These are phyloP conservation scores for Blastobotrys indianensis DNA, from an alignment of 1,139 yeast genomes.

Conservation along the genomic window DNA sequence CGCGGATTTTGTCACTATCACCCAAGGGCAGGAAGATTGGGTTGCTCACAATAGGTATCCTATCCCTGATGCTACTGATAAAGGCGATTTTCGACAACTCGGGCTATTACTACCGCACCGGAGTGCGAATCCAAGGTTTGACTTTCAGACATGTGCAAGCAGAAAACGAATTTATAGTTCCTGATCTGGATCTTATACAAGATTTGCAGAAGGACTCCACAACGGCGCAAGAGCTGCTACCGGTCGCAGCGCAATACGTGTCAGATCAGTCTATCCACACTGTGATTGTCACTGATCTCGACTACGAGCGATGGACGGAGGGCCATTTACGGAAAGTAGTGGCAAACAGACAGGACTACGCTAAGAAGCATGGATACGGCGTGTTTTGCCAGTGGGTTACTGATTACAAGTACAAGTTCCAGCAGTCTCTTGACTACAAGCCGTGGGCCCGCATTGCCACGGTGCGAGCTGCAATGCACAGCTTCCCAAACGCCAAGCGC, in stretches of 20 bases:
- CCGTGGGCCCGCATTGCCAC: slow-evolving; percentile 59
- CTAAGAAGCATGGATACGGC: slow-evolving; percentile 69
- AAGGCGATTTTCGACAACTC: too few species aligned
- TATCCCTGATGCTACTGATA: too few species aligned
- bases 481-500: slow-evolving; percentile 78
- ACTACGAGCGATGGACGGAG: slow-evolving; percentile 60
- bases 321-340: slow-evolving; percentile 58
- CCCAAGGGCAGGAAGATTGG: too few species aligned
- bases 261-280: slow-evolving; percentile 27
- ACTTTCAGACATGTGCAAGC: neutral
- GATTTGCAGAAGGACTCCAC: neutral
- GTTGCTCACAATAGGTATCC: too few species aligned
- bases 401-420: slow-evolving; percentile 41
- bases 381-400: slow-evolving; percentile 74
- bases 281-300: slow-evolving; percentile 75
- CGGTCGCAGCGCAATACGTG: neutral
- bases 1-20: too few species aligned
- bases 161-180: neutral
- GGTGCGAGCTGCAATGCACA: slow-evolving; percentile 76
- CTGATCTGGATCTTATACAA: neutral
- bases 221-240: neutral
- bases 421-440: slow-evolving; percentile 6
- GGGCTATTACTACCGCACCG: neutral
- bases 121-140: neutral
- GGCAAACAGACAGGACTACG: slow-evolving; percentile 80